Conservation (phyloP, 2,329 filamentous ascomycete species). For the Monilinia aucupariae region DNA sequence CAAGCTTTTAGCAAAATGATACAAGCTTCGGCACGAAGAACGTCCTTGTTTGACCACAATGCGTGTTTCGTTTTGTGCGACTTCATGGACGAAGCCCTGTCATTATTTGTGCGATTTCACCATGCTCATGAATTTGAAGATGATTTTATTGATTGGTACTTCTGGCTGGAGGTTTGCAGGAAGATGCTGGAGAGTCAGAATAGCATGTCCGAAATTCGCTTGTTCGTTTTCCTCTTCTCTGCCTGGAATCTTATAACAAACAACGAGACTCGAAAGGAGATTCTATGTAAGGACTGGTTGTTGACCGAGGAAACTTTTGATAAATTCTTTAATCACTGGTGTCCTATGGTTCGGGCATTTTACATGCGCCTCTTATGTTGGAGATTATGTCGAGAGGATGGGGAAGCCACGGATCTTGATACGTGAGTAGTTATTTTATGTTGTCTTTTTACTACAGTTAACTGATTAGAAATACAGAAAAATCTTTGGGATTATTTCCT, state of each 20-base stretch:
- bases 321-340: conserved; percentile 68
- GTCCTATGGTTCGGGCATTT: conserved; percentile 71
- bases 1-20: conserved; percentile 57
- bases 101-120: conserved; percentile 56
- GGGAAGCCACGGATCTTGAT: conserved; percentile 47
- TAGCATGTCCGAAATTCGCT: conserved; percentile 63
- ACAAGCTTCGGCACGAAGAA: conserved; percentile 56
- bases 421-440: conserved; percentile 41
- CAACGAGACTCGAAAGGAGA: conserved; percentile 51
- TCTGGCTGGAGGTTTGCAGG: conserved; percentile 63
- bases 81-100: conserved; percentile 63
- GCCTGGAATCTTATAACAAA: conserved; percentile 56
- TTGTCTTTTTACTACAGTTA: neutral
- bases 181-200: conserved; percentile 67
- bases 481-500: conserved; percentile 53
- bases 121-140: conserved; percentile 38
- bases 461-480: conserved; percentile 40
- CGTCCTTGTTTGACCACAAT: conserved; percentile 62
- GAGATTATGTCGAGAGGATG: conserved; percentile 61
- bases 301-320: conserved; percentile 58
- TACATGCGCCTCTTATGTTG: conserved; percentile 68
- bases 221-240: conserved; percentile 63
- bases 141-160: conserved; percentile 55
- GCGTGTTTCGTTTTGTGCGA: conserved; percentile 70
- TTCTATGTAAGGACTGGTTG: conserved; percentile 58